Evolutionary conservation across 441 rosid species (phyloP).

Genomic region (Bocquillonia castaneifolia): DNA sequence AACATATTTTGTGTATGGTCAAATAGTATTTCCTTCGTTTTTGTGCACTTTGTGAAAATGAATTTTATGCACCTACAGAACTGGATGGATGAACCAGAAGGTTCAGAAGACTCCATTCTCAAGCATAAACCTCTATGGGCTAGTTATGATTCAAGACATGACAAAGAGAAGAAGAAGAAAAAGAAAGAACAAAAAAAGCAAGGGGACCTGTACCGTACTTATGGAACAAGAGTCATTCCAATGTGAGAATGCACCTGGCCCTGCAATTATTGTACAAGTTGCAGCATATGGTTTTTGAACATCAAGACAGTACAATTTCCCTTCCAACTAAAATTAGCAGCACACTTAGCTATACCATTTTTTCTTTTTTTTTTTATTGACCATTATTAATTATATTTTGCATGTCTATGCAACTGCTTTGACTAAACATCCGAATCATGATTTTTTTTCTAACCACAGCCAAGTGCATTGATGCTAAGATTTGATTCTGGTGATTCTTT

Average conservation of each 20-base stretch:
- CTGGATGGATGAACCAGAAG: constrained; percentile 77
- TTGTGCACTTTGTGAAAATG: constrained; percentile 18
- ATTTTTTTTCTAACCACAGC: background rate
- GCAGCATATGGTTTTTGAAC: constrained; percentile 9
- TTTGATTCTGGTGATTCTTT: background rate
- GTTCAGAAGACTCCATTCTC: constrained; percentile 66
- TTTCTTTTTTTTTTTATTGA: too few relatives aligned
- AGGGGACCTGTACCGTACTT: constrained; percentile 77
- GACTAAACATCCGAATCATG: background rate
- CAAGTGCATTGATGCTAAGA: background rate
- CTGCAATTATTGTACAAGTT: constrained; percentile 16
- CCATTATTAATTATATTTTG: too few relatives aligned
- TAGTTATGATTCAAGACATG: constrained; percentile 45
- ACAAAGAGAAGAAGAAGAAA: constrained; percentile 54
- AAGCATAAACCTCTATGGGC: constrained; percentile 97
- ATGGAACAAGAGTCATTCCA: constrained; percentile 97
- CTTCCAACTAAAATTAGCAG: background rate
- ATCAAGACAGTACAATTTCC: background rate
- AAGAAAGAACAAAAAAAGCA: constrained; percentile 46
- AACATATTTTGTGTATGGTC: background rate
- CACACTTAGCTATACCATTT: background rate
- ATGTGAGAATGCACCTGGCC: constrained; percentile 53
- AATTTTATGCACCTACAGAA: constrained; percentile 40
- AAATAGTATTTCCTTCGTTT: constrained; percentile 7
- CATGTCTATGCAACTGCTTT: background rate